Evolutionary conservation across 192 early-diverging fungal species (phyloP).

Genomic region (Coemansia asiatica): DNA sequence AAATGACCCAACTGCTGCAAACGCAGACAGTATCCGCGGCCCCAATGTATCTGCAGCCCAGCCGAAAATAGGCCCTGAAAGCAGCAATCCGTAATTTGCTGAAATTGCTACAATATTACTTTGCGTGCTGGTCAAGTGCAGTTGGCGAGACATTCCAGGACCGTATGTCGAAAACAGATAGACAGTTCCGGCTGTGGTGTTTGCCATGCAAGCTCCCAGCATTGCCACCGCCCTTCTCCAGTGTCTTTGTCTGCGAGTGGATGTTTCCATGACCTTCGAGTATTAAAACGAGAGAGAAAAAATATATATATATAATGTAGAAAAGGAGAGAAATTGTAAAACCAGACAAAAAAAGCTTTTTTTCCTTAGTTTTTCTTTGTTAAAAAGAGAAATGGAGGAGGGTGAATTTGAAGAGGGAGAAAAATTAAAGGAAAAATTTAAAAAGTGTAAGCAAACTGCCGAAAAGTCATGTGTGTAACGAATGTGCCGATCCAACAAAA

Average conservation of each 20-base stretch:
- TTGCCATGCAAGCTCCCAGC: constrained; percentile 54
- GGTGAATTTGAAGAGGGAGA: no score
- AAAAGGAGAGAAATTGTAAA: neutral
- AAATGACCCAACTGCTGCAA: constrained; percentile 46
- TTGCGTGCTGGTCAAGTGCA: constrained; percentile 60
- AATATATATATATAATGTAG: neutral
- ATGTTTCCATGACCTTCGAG: neutral
- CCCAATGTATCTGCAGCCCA: constrained; percentile 57
- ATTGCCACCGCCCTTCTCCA: constrained; percentile 48
- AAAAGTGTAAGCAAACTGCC: neutral
- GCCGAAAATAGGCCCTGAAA: constrained; percentile 62
- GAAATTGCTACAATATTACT: constrained; percentile 62
- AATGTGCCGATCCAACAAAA: no score
- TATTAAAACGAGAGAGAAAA: constrained; percentile 5
- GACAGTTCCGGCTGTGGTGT: constrained; percentile 60
- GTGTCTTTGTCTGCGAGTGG: constrained; percentile 39
- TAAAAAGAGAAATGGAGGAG: neutral
- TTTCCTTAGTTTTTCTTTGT: neutral
- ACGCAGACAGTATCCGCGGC: constrained; percentile 33
- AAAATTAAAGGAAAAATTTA: neutral
- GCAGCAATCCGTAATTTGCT: constrained; percentile 66
- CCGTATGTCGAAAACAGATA: constrained; percentile 69
- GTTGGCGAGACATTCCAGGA: constrained; percentile 49
- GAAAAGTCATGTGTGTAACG: neutral
- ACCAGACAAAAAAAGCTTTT: neutral